Conservation (phyloP, 1,139 yeast genomes). For the Yamadazyma spencermartinsiae region DNA sequence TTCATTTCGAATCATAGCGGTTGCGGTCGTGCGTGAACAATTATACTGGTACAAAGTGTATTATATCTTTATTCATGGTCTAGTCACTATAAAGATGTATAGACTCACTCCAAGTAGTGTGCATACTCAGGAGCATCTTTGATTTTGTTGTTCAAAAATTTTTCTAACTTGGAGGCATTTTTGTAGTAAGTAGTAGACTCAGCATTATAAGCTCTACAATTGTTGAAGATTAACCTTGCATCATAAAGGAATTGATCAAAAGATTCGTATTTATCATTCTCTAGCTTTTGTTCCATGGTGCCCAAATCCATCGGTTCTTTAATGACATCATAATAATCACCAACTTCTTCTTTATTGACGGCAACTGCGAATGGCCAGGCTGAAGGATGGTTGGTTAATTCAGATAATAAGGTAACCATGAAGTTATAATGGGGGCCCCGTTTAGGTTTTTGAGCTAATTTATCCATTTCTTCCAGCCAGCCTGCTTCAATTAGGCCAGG, state of each 20-base stretch:
- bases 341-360: slow-evolving; percentile 90
- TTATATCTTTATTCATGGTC: too few species aligned
- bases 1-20: too few species aligned
- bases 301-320: slow-evolving; percentile 99
- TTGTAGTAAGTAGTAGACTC: slow-evolving; percentile 87
- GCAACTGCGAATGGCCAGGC: slow-evolving; percentile 99
- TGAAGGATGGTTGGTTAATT: slow-evolving; percentile 89
- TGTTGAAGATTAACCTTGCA: slow-evolving; percentile 79
- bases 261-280: slow-evolving; percentile 85
- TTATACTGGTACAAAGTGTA: too few species aligned
- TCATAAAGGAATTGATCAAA: slow-evolving; percentile 93
- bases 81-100: too few species aligned
- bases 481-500: slow-evolving; percentile 93
- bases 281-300: slow-evolving; percentile 92
- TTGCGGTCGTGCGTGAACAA: neutral
- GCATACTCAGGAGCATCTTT: slow-evolving; percentile 79
- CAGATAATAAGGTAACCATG: slow-evolving; percentile 85
- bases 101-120: slow-evolving; percentile 42
- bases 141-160: slow-evolving; percentile 76
- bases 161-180: slow-evolving; percentile 90
- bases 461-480: slow-evolving; percentile 99
- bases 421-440: slow-evolving; percentile 93
- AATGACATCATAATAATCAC: slow-evolving; percentile 93
- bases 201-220: slow-evolving; percentile 86
- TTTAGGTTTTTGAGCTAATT: slow-evolving; percentile 90